Conservation (phyloP, 306 rosid species). For the Sphenostylis stenocarpa region DNA sequence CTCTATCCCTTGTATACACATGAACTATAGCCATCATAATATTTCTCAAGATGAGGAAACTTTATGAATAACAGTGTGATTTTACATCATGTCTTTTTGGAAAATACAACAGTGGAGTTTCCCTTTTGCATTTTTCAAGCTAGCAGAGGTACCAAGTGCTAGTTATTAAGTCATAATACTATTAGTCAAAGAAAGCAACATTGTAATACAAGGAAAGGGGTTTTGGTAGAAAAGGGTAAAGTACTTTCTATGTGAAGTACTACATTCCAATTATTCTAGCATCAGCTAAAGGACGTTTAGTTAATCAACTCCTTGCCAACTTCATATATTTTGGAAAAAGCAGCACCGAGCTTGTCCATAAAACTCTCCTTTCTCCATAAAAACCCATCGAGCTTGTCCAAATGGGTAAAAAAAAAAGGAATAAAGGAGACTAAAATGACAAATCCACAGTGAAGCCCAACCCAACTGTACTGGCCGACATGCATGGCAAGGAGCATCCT, state of each 20-base stretch:
- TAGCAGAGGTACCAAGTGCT: background rate
- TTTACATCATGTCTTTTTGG: conserved; percentile 2
- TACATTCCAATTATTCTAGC: conserved; percentile 40
- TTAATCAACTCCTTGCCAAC: conserved; percentile 31
- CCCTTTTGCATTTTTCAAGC: conserved; percentile 17
- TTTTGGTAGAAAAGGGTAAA: background rate
- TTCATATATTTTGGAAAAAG: conserved; percentile 41
- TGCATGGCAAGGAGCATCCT: conserved; percentile 21
- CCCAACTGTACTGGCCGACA: conserved; percentile 35
- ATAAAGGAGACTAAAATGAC: conserved; percentile 30
- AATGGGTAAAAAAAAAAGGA: conserved; percentile 47
- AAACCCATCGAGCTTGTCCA: conserved; percentile 46
- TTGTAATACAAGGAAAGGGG: conserved; percentile 28
- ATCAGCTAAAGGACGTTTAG: conserved; percentile 27
- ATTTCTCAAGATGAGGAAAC: background rate
- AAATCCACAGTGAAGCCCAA: conserved; percentile 35
- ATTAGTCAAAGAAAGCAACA: conserved; percentile 36
- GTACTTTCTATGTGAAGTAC: conserved; percentile 28
- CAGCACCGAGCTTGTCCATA: conserved; percentile 36
- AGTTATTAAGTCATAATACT: conserved; percentile 25
- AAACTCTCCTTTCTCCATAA: conserved; percentile 42
- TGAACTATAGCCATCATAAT: background rate
- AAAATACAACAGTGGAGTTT: conserved; percentile 13
- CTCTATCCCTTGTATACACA: background rate
- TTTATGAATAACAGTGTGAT: background rate